Evolutionary conservation across 768 basidiomycete species (phyloP).

Genomic region (Rhodotorula graminis): DNA sequence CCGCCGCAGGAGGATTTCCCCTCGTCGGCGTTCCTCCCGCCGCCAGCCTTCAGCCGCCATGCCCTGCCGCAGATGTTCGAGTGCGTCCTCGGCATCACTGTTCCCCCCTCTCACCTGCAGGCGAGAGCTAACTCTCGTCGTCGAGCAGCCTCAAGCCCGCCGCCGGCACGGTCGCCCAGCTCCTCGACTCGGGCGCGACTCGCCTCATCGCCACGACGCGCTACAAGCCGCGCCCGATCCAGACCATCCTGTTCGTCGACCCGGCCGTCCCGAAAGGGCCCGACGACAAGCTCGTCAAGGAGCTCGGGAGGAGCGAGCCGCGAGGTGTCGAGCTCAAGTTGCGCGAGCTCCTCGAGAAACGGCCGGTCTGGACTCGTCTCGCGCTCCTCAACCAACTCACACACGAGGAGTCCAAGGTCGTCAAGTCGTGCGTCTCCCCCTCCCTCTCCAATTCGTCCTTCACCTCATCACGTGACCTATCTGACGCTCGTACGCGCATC

Average conservation of each 20-base stretch:
- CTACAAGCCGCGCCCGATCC: conserved; percentile 59
- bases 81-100: no score
- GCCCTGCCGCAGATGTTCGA: conserved; percentile 73
- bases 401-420: conserved; percentile 61
- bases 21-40: conserved; percentile 67
- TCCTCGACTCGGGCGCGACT: conserved; percentile 64
- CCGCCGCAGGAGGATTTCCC: conserved; percentile 62
- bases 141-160: conserved; percentile 8
- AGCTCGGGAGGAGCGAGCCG: neutral
- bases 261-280: conserved; percentile 21
- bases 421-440: conserved; percentile 61
- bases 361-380: conserved; percentile 85
- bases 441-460: no score
- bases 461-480: neutral
- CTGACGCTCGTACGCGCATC: neutral
- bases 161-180: conserved; percentile 50
- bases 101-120: no score
- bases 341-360: conserved; percentile 64
- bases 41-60: conserved; percentile 82
- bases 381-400: conserved; percentile 78
- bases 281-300: conserved; percentile 3
- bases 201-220: conserved; percentile 77
- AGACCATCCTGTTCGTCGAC: conserved; percentile 26
- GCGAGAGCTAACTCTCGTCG: neutral
- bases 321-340: conserved; percentile 54